Base-by-base conservation (phyloP, 2,329 filamentous ascomycete species). In the Hirsutella thompsonii region DNA sequence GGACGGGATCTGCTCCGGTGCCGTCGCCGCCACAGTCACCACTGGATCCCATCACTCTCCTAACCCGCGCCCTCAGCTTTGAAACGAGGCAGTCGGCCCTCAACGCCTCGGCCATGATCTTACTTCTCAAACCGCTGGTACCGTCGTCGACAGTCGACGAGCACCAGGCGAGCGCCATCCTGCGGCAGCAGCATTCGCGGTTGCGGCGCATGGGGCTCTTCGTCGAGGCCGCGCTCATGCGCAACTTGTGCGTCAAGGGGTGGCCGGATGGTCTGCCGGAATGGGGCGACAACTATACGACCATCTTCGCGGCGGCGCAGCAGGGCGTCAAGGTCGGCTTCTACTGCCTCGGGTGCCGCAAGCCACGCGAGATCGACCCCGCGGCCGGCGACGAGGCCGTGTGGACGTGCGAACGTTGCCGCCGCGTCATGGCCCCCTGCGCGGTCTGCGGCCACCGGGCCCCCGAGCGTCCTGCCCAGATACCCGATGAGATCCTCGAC, bases 191-290 rank as follows among this genome's bases (percentile, higher is more conserved):
- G 40, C 76, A 81, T 49, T 58, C 63, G 5, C 73, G 77, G 0
- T 68, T 81, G 2, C 74, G 71, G 63, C 62, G 61, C 39, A 74
- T 80, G 68, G 62, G 66, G 20, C 64, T 78, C 29, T 80, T 79
- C 49, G 63, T 72, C 19, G 74, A 80, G 50, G 76, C 77, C 0
- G 65, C 76, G 0, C 63, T 78, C 1, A 60, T 81, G 14, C 73
- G 77, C 2, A 81, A 81, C 38, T 56, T 81, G 8, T 78, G 72
- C 50, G 62, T 76, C 11, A 60, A 61, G n/a, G 72, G 72, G 18
- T 77, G 73, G 73, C 71, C 72, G 0, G 60, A 59, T 1, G 65
- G 64, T 1, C 52, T 77, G 16, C 61, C 67, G 1, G 59, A 54
- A 39, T 79, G 72, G 72, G 70, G 71, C 2, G 67, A 70, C 0